phyloP scores from a whole-genome alignment of 1,284 basidiomycete species.

The Apiotrichum gracile region DNA sequence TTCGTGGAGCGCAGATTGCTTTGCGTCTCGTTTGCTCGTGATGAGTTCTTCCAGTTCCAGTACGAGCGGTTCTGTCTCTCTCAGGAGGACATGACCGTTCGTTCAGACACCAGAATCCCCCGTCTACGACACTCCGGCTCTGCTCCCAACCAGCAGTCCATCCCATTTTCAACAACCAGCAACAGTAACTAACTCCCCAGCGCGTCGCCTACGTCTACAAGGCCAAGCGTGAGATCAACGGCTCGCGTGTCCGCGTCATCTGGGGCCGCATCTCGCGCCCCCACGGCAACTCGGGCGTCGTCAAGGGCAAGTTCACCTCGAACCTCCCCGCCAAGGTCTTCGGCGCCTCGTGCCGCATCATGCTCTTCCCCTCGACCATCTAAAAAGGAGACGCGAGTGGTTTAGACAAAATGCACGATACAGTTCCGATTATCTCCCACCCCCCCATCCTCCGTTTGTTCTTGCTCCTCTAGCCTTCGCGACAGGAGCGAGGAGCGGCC shows the following conservation, averaged over 20 bases:
- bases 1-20: not conserved
- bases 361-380: conserved; percentile 50
- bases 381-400: conserved; percentile 29
- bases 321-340: conserved; percentile 96
- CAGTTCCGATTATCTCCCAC: not conserved
- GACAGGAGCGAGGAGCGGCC: not conserved
- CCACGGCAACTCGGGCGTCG: conserved; percentile 92
- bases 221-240: conserved; percentile 85
- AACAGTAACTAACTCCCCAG: conserved; percentile 48
- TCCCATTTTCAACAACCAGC: not conserved
- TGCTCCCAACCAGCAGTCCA: not conserved
- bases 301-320: conserved; percentile 93
- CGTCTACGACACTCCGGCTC: not conserved
- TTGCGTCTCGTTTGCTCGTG: not conserved
- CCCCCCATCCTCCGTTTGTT: not conserved
- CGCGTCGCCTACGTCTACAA: conserved; percentile 97
- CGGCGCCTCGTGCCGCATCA: conserved; percentile 86
- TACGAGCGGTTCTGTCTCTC: too few relatives aligned
- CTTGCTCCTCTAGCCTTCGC: not conserved
- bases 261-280: conserved; percentile 93
- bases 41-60: too few relatives aligned
- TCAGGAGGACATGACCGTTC: too few relatives aligned
- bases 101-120: too few relatives aligned
- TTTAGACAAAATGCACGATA: not conserved
- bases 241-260: conserved; percentile 90